These are phyloP conservation scores for Trifolium dubium DNA, from an alignment of 306 rosid species.

Conservation along the genomic window DNA sequence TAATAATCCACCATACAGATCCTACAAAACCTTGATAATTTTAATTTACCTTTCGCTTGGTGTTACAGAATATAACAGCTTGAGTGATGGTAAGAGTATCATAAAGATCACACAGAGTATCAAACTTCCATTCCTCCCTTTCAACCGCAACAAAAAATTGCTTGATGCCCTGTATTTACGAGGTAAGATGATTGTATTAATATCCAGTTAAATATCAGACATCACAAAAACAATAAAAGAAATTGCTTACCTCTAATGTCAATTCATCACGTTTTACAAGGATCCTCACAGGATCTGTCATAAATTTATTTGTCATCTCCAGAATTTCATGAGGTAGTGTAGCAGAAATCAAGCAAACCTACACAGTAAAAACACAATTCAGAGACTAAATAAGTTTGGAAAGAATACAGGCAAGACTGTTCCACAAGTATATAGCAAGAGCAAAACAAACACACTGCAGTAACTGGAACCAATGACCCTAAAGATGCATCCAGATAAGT, in stretches of 20 bases:
- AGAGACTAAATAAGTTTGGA: slow-evolving; percentile 21
- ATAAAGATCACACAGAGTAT: slow-evolving; percentile 95
- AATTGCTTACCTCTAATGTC: slow-evolving; percentile 80
- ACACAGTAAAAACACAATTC: slow-evolving; percentile 39
- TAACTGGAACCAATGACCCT: slow-evolving; percentile 2
- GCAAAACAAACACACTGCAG: not conserved
- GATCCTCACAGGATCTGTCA: slow-evolving; percentile 98
- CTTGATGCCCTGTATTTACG: slow-evolving; percentile 81
- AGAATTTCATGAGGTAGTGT: slow-evolving; percentile 99
- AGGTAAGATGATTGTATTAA: slow-evolving; percentile 18
- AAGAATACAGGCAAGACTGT: slow-evolving; percentile 11
- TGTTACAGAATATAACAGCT: slow-evolving; percentile 98
- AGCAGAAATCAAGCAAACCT: slow-evolving; percentile 97
- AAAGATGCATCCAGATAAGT: not conserved
- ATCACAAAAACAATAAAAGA: slow-evolving; percentile 25
- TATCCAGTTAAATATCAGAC: slow-evolving; percentile 28
- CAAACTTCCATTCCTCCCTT: slow-evolving; percentile 98
- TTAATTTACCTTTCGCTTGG: slow-evolving; percentile 84
- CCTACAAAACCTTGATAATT: not conserved
- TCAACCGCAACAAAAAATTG: slow-evolving; percentile 99
- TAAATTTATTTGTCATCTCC: slow-evolving; percentile 95
- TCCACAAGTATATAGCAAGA: slow-evolving; percentile 1
- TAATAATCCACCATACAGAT: slow-evolving; percentile 1
- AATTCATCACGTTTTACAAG: slow-evolving; percentile 99
- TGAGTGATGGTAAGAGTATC: slow-evolving; percentile 96